Evolutionary conservation across 1,284 basidiomycete genomes (phyloP), one percentile per base, ranked within the genome.

Genomic region (Ceratobasidium sp.): DNA sequence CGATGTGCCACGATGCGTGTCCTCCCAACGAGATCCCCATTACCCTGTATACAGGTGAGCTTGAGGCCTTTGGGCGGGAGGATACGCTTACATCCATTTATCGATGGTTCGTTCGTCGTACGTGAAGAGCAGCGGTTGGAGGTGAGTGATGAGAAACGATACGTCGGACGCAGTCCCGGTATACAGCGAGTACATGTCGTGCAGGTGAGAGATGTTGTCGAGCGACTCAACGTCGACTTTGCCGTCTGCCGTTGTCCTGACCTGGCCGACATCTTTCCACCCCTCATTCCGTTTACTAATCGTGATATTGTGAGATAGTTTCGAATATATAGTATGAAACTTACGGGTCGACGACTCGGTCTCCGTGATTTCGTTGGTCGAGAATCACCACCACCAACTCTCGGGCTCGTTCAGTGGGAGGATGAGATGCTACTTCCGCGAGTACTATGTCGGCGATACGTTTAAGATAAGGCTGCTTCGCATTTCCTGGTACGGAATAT

Each of bases 81-180:
- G 34, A 29, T 27, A 5, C n/a, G 59, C 49, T 39, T 56, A 61
- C 64, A 83, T 82, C 80, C 82, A 87, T 66, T 85, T 81, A 5
- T 81, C 81, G 19, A 87, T 82, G 5, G 51, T 72, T 19, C 82
- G 81, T 75, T 87, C 85, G 62, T 83, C 85, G 37, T 82, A 65
- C 0, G 85, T 86, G 78, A 87, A 88, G 27, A 88, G 81, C 76
- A 85, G 84, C 0, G 84, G 75, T 4, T 82, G 81, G 2, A 88
- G 79, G 75, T 86, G 85, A 75, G 85, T 83, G 66, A 86, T 83
- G 56, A 88, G 77, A 75, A 85, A 82, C 0, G 83, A 83, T 6
- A 84, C 81, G 77, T 88, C 87, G 31, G 83, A 81, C 19, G 82
- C 83, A 0, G 83, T 85, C 13, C 85, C 85, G 64, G 78, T 77